Evolutionary conservation across 1,284 basidiomycete genomes (phyloP), one percentile per base, ranked within the genome.

Genomic region (Stereum hirsutum): DNA sequence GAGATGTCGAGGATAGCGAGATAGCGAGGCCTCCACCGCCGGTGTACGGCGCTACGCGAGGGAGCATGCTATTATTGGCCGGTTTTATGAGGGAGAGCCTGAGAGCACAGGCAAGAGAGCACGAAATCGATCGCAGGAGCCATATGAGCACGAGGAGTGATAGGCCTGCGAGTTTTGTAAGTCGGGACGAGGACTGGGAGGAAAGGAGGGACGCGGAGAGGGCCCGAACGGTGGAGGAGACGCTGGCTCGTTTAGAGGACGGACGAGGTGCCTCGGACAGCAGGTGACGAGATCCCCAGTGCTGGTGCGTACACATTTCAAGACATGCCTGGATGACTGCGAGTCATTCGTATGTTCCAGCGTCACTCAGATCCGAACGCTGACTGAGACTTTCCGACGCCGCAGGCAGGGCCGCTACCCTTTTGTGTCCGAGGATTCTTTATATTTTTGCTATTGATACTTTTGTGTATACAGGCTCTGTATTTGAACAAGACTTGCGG

Each of bases 1-100:
- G 81, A 26, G 81, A 85, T 56, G 81, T 81, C 20, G 82, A 85
- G 54, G 81, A 82, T 57, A 66, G 72, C 54, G 56, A 71, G 27
- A 82, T 83, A 48, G 81, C 80, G 6, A 68, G 66, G 11, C 69
- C 76, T 4, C 81, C 81, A 0, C 82, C 82, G 2, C 82, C 82
- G 4, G 78, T 78, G 15, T 85, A 85, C 55, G 81, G 82, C 20
- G 70, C 82, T 52, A 81, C 78, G 19, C 70, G 81, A 34, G 80
- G 79, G 28, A 83, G 79, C 58, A 78, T 67, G 23, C 64, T 86
- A 37, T 54, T 86, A 31, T 65, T 83, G 15, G 55, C 71, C 1
- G 77, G 77, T 3, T 73, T 69, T 56, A 57, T 81, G 43, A 60
- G 63, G 28, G 62, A 73, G 32, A 71, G 66, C 43, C 54, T 75